Conservation (phyloP, 2,329 filamentous ascomycete genomes). For the Leptosphaerulina australis region DNA sequence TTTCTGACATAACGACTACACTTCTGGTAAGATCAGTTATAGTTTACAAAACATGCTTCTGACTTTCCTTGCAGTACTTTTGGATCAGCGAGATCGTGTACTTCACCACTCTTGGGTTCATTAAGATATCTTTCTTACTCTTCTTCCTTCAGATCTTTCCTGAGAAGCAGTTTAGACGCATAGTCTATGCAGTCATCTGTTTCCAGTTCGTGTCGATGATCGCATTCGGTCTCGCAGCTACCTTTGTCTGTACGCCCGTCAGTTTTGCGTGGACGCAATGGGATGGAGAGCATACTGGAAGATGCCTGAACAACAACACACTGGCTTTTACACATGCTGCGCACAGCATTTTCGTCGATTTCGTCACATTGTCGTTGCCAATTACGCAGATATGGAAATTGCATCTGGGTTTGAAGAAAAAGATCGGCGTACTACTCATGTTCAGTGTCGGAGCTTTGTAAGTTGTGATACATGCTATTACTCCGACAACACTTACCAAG, state of each 20-base stretch:
- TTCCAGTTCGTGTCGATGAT: conserved; percentile 28
- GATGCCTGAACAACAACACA: conserved; percentile 43
- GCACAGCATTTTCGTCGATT: conserved; percentile 38
- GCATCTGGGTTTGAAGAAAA: conserved; percentile 42
- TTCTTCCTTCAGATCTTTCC: conserved; percentile 39
- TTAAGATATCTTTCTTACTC: conserved; percentile 36
- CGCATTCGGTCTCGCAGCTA: conserved; percentile 24
- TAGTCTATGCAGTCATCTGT: conserved; percentile 20
- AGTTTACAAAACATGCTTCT: background rate
- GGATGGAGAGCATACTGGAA: conserved; percentile 36
- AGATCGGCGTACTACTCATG: conserved; percentile 46
- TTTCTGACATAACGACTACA: conserved; percentile 10
- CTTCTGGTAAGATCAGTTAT: conserved; percentile 9
- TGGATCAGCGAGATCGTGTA: conserved; percentile 43
- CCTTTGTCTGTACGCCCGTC: conserved; percentile 41
- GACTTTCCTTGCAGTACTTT: conserved; percentile 19
- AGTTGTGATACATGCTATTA: background rate
- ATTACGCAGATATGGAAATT: conserved; percentile 39
- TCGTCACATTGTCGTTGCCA: conserved; percentile 38
- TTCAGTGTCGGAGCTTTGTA: conserved; percentile 48
- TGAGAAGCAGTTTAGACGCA: conserved; percentile 17
- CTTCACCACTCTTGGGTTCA: conserved; percentile 30
- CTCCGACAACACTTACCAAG: background rate
- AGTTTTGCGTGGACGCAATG: conserved; percentile 38
- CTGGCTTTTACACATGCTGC: conserved; percentile 39